Evolutionary conservation across 2,329 filamentous ascomycete genomes (phyloP).

Genomic region (Aureobasidium sp.): DNA sequence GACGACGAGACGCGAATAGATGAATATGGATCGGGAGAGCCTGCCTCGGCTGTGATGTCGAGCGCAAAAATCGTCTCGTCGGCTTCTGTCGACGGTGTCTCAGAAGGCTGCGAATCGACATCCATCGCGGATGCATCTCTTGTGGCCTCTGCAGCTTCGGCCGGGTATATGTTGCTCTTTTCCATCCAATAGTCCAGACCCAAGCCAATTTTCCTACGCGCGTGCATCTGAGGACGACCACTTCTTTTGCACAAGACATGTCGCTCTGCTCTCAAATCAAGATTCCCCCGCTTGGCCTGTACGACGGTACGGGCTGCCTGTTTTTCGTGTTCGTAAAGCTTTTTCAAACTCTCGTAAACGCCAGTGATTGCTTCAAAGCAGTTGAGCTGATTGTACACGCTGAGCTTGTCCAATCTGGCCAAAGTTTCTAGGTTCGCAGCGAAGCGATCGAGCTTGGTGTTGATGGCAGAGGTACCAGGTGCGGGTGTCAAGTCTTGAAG

Average conservation of each 20-base stretch:
- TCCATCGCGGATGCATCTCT: constrained; percentile 30
- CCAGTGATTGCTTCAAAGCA: constrained; percentile 72
- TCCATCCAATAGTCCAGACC: constrained; percentile 70
- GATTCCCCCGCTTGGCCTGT: constrained; percentile 40
- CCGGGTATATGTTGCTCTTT: constrained; percentile 21
- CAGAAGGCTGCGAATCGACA: constrained; percentile 21
- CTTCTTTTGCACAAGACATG: constrained; percentile 62
- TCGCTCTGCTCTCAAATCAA: constrained; percentile 46
- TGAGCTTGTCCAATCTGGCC: constrained; percentile 64
- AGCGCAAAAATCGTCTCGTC: constrained; percentile 54
- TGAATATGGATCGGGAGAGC: constrained; percentile 42
- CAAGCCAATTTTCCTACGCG: constrained; percentile 58
- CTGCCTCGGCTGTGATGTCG: constrained; percentile 56
- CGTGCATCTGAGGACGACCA: constrained; percentile 66
- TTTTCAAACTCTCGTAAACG: constrained; percentile 62
- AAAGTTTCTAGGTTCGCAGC: constrained; percentile 64
- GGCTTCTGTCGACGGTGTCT: not conserved
- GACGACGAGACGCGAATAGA: constrained; percentile 64
- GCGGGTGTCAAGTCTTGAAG: constrained; percentile 56
- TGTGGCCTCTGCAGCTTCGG: not conserved
- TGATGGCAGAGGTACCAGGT: constrained; percentile 56
- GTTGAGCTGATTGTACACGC: constrained; percentile 60
- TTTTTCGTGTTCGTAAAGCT: constrained; percentile 65
- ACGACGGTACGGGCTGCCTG: constrained; percentile 41
- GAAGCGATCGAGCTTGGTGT: constrained; percentile 64